Evolutionary conservation across 345 rosid genomes (phyloP), one percentile per base, ranked within the genome.

Genomic region (Hibiscus trionum): DNA sequence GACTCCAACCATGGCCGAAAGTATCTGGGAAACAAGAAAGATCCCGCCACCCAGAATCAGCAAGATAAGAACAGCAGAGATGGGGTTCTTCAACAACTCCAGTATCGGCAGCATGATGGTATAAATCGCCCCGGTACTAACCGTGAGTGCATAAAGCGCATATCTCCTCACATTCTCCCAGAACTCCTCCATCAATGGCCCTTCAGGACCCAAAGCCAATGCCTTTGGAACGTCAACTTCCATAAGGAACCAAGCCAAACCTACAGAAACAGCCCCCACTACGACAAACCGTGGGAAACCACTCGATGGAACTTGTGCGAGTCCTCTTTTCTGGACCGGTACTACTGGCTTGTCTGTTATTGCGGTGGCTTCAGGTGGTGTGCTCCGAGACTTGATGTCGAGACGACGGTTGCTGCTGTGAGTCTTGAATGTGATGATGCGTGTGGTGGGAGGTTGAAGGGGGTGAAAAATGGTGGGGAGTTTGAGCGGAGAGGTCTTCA

Each of bases 151-250:
- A 74, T 95, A 95, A 53, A 95, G 93, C 7, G 82, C 99, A 58
- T 95, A 91, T 77, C 99, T 86, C 87, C 97, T 90, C 27, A 95
- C 96, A 75, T 92, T 95, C 62, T 95, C 99, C 99, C 99, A 95
- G 71, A 95, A 92, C 81, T 92, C 97, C 81, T 95, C 97, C 79
- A 84, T 75, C 47, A 95, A 47, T 29, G 97, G 99, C 60, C 99
- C 97, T 74, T 88, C 97, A 3, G 97, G 99, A 1, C 97, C 97
- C 8, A 92, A 72, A 14, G 96, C 97, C 83, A 86, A 29, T 3
- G 96, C 97, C 82, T 83, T 88, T 12, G 80, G 80, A 33, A 81
- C 86, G 62, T 84, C 91, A 64, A 84, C 65, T 11, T 85, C 90
- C 83, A 87, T 65, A 0, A 83, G 26, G 74, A 84, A 46, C 85